Percentiles rank a stretch among this genome's conserved stretches.
These are phyloP conservation scores for Rehmannia glutinosa DNA, from an alignment of 257 asterid species.

Conservation along the genomic window DNA sequence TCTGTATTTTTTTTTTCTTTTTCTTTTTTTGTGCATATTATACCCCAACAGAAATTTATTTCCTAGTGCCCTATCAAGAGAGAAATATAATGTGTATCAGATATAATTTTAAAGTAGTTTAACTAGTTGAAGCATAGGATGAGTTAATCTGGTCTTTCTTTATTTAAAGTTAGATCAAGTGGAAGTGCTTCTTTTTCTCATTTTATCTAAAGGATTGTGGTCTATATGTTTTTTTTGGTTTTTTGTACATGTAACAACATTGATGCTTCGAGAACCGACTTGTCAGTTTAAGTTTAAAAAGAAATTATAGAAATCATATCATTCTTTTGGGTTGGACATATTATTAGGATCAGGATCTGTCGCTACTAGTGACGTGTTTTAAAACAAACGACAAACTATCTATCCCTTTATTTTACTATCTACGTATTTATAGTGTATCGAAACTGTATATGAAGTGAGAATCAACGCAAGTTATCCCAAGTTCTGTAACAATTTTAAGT, in stretches of 20 bases:
- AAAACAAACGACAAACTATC: neutral
- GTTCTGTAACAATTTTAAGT: neutral
- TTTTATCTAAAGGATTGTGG: neutral
- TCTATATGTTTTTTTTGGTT: neutral
- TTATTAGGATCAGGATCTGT: slow-evolving; percentile 22
- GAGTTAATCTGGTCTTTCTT: neutral
- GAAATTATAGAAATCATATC: neutral
- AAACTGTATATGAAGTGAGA: neutral
- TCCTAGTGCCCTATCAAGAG: neutral
- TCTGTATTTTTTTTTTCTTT: neutral
- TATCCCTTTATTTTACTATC: slow-evolving; percentile 1
- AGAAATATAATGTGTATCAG: neutral
- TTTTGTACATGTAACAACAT: neutral
- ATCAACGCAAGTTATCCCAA: neutral
- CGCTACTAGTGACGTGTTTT: neutral
- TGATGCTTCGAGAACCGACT: neutral
- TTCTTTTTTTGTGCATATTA: neutral
- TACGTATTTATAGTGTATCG: neutral
- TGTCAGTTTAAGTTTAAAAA: neutral
- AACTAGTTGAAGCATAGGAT: slow-evolving; percentile 3
- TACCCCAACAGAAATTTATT: neutral
- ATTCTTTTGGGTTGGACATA: neutral
- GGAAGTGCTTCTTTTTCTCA: neutral
- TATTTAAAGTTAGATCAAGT: neutral
- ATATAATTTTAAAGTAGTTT: neutral